Percentiles rank a stretch among this genome's conserved stretches.
Conservation (phyloP, 2,329 filamentous ascomycete genomes). For the Fusarium sp. region DNA sequence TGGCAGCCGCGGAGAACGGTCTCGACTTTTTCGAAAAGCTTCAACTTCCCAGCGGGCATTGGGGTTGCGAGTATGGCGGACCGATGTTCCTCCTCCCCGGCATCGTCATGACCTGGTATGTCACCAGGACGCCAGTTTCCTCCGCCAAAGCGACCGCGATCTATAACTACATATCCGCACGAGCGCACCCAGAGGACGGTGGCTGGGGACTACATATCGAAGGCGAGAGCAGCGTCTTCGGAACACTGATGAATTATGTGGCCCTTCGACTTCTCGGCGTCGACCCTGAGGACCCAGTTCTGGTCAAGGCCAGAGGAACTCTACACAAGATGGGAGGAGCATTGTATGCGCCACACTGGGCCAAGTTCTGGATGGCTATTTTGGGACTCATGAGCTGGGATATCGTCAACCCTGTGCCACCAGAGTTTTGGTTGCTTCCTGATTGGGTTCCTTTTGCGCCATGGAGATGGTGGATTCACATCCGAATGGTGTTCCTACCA, state of each 20-base stretch:
- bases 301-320: slow-evolving; percentile 84
- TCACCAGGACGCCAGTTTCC: slow-evolving; percentile 87
- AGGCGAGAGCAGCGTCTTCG: slow-evolving; percentile 90
- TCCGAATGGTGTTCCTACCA: slow-evolving; percentile 92
- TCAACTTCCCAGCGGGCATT: slow-evolving; percentile 89
- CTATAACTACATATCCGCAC: slow-evolving; percentile 88
- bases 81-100: slow-evolving; percentile 96
- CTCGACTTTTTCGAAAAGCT: slow-evolving; percentile 89
- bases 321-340: slow-evolving; percentile 90
- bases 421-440: slow-evolving; percentile 91
- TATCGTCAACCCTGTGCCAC: slow-evolving; percentile 91
- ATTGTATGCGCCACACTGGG: slow-evolving; percentile 88
- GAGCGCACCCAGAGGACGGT: slow-evolving; percentile 87
- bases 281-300: slow-evolving; percentile 81
- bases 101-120: slow-evolving; percentile 86
- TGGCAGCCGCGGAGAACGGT: slow-evolving; percentile 84
- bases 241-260: slow-evolving; percentile 89
- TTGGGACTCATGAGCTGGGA: slow-evolving; percentile 89
- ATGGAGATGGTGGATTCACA: slow-evolving; percentile 98
- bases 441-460: slow-evolving; percentile 91
- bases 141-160: slow-evolving; percentile 86
- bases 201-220: slow-evolving; percentile 98
- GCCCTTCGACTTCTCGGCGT: slow-evolving; percentile 83
- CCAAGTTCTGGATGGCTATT: slow-evolving; percentile 93
- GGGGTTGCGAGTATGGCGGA: slow-evolving; percentile 97